A percentile compares a stretch with the other conserved stretches of the same genome.
phyloP scores from a whole-genome alignment of 345 rosid species.

The Bruguiera sexangula region DNA sequence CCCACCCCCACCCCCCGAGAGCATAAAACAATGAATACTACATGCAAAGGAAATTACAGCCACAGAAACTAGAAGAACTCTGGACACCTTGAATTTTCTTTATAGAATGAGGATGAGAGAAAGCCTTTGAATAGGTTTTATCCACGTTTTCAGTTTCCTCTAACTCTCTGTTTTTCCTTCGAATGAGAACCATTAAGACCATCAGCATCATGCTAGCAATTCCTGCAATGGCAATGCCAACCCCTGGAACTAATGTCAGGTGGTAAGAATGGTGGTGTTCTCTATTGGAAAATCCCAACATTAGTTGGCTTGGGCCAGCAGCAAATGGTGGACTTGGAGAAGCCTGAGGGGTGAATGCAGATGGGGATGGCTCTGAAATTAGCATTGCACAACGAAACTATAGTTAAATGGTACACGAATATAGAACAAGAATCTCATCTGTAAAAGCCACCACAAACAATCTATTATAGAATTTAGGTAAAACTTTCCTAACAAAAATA shows the following conservation, averaged over 20 bases:
- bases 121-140: conserved; percentile 45
- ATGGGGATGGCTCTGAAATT: conserved; percentile 44
- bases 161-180: conserved; percentile 58
- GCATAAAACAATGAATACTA: not conserved
- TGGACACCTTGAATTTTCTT: conserved; percentile 65
- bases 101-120: conserved; percentile 45
- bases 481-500: not conserved
- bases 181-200: conserved; percentile 68
- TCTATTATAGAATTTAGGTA: not conserved
- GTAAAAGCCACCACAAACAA: not conserved
- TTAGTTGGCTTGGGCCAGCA: conserved; percentile 61
- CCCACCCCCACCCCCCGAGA: not conserved
- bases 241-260: conserved; percentile 54
- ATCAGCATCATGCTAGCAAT: conserved; percentile 54
- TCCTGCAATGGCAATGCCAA: conserved; percentile 69
- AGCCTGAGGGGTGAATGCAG: conserved; percentile 45
- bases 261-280: conserved; percentile 53
- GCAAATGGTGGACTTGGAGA: conserved; percentile 59
- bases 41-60: not conserved
- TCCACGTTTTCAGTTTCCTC: conserved; percentile 45
- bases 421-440: conserved; percentile 1
- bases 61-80: conserved; percentile 8
- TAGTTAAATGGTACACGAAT: conserved; percentile 6
- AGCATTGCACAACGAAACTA: conserved; percentile 18
- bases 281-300: conserved; percentile 36